Evolutionary conservation across 1,284 basidiomycete species (phyloP).

Genomic region (Sutorius eximius): DNA sequence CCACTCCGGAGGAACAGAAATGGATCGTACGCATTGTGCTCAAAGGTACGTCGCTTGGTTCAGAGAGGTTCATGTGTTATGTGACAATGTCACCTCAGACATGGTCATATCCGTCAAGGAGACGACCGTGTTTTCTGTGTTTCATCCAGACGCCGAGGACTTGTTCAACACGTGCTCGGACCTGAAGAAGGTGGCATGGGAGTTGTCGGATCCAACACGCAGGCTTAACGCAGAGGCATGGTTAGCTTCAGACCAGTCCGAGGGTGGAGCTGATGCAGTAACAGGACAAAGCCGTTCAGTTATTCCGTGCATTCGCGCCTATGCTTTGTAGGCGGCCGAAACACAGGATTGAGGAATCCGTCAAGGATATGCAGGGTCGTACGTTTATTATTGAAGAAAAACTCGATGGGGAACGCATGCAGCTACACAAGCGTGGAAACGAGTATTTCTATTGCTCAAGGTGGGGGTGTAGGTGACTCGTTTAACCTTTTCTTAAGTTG

Average conservation of each 20-base stretch:
- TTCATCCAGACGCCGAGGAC: slow-evolving; percentile 89
- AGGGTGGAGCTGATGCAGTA: background rate
- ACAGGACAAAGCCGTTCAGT: slow-evolving; percentile 77
- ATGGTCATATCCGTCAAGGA: slow-evolving; percentile 83
- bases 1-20: slow-evolving; percentile 80
- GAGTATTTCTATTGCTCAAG: slow-evolving; percentile 91
- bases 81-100: slow-evolving; percentile 43
- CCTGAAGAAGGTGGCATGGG: slow-evolving; percentile 87
- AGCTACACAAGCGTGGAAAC: slow-evolving; percentile 86
- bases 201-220: slow-evolving; percentile 64
- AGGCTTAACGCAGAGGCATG: slow-evolving; percentile 63
- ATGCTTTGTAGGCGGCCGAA: slow-evolving; percentile 91
- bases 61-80: background rate
- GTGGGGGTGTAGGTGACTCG: slow-evolving; percentile 38
- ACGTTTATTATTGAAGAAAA: slow-evolving; percentile 93
- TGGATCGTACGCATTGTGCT: slow-evolving; percentile 94
- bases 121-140: slow-evolving; percentile 81
- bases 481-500: slow-evolving; percentile 1
- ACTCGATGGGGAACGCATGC: slow-evolving; percentile 92
- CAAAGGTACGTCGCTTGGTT: slow-evolving; percentile 60
- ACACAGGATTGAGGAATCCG: slow-evolving; percentile 74
- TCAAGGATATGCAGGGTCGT: slow-evolving; percentile 75
- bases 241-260: background rate
- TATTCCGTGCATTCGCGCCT: slow-evolving; percentile 85
- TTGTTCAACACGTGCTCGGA: slow-evolving; percentile 95